phyloP scores from a whole-genome alignment of 805 yeast species.

The Nakazawaea wickerhamii region DNA sequence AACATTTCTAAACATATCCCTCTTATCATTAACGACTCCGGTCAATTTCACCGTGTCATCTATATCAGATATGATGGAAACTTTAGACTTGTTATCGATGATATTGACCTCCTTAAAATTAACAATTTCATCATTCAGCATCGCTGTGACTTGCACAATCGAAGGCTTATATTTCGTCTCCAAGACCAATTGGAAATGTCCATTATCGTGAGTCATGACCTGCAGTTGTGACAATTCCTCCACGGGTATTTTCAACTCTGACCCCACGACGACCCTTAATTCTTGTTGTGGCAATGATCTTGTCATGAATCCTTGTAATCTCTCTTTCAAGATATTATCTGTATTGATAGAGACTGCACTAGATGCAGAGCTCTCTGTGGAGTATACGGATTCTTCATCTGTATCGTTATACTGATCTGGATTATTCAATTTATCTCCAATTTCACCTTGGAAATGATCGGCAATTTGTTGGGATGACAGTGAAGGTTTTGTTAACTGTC shows the following conservation, averaged over 20 bases:
- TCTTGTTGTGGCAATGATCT: constrained; percentile 56
- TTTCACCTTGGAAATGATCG: constrained; percentile 31
- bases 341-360: constrained; percentile 8
- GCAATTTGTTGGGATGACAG: constrained; percentile 21
- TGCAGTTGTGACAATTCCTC: constrained; percentile 24
- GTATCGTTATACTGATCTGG: constrained; percentile 19
- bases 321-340: constrained; percentile 51
- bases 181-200: constrained; percentile 54
- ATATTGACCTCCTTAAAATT: constrained; percentile 39
- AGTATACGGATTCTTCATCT: constrained; percentile 12
- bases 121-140: constrained; percentile 41
- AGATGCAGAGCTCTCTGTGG: constrained; percentile 18
- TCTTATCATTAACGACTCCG: constrained; percentile 84
- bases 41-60: constrained; percentile 93
- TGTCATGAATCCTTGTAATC: constrained; percentile 69
- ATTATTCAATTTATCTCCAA: constrained; percentile 27
- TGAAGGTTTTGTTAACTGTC: constrained; percentile 49
- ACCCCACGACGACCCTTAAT: constrained; percentile 49
- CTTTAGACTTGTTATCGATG: constrained; percentile 27
- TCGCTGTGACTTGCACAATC: constrained; percentile 44
- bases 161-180: constrained; percentile 58
- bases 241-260: constrained; percentile 30
- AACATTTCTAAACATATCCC: constrained; percentile 74
- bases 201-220: constrained; percentile 56
- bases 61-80: constrained; percentile 80